Conservation (phyloP, 345 rosid genomes). For the Eucalyptus decipiens region DNA sequence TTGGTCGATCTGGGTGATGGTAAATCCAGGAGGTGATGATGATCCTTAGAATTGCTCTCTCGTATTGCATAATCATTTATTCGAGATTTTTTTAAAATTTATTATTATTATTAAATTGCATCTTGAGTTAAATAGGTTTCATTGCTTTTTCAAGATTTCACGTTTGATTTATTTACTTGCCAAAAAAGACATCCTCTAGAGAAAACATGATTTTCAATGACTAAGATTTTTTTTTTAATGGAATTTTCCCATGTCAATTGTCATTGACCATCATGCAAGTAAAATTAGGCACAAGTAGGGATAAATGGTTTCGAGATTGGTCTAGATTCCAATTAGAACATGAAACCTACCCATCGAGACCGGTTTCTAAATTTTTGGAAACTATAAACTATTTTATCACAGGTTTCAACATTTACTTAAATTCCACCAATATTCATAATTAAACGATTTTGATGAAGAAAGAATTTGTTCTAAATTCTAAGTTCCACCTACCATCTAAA, state of each 20-base stretch:
- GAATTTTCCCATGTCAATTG: not conserved
- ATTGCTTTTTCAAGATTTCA: accelerated
- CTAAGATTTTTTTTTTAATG: accelerated
- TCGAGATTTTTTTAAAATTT: not conserved
- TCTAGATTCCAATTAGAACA: accelerated
- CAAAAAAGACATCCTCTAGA: not conserved
- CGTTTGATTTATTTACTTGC: not conserved
- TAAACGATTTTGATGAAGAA: accelerated
- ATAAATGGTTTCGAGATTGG: accelerated
- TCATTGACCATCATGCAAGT: not conserved
- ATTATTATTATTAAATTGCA: no score
- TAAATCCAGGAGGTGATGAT: not conserved
- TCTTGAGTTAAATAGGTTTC: not conserved
- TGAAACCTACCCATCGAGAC: accelerated
- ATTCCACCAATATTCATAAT: accelerated
- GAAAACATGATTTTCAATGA: not conserved
- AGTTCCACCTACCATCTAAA: accelerated
- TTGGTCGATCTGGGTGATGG: not conserved
- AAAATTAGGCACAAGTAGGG: accelerated
- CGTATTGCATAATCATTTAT: accelerated
- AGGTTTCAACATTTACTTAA: accelerated
- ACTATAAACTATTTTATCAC: accelerated
- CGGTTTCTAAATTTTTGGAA: accelerated
- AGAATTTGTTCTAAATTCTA: accelerated
- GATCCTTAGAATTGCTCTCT: not conserved